These are phyloP conservation scores for Sporothrix protearum DNA, from an alignment of 2,329 filamentous ascomycete genomes.

Conservation along the genomic window DNA sequence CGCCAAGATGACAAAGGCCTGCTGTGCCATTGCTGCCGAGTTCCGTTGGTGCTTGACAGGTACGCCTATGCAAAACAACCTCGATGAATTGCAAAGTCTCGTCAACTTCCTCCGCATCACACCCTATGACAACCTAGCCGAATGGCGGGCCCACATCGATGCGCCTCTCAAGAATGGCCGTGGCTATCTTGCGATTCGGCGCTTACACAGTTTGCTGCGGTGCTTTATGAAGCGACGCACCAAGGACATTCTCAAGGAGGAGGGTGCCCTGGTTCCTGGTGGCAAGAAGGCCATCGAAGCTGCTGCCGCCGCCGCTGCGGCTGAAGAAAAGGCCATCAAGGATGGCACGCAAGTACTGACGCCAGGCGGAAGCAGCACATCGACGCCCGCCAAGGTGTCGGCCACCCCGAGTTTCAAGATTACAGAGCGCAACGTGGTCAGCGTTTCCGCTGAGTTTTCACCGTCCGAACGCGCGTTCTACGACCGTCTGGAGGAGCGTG, in stretches of 20 bases:
- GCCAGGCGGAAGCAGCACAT: not conserved
- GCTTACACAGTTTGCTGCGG: constrained; percentile 78
- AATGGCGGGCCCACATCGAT: constrained; percentile 91
- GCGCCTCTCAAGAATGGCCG: constrained; percentile 83
- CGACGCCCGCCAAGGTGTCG: constrained; percentile 28
- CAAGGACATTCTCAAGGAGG: constrained; percentile 91
- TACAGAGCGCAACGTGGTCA: constrained; percentile 83
- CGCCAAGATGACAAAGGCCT: constrained; percentile 90
- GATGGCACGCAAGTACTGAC: constrained; percentile 40
- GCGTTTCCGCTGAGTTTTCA: constrained; percentile 73
- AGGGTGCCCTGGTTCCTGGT: constrained; percentile 74
- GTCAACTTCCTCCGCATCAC: constrained; percentile 90
- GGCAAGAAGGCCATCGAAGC: constrained; percentile 53
- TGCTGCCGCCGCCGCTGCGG: constrained; percentile 40
- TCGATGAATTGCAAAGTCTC: constrained; percentile 91
- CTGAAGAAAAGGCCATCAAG: constrained; percentile 33
- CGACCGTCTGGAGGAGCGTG: constrained; percentile 73
- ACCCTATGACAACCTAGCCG: constrained; percentile 78
- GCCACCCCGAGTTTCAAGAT: constrained; percentile 72
- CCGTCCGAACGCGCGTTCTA: constrained; percentile 82
- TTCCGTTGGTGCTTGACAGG: constrained; percentile 96
- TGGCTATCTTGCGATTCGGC: constrained; percentile 81
- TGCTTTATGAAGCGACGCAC: constrained; percentile 99
- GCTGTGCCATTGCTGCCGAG: constrained; percentile 76
- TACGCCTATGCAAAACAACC: constrained; percentile 96